Base-by-base conservation (phyloP, 208 protist species). In the Wallacemonas sp. region DNA sequence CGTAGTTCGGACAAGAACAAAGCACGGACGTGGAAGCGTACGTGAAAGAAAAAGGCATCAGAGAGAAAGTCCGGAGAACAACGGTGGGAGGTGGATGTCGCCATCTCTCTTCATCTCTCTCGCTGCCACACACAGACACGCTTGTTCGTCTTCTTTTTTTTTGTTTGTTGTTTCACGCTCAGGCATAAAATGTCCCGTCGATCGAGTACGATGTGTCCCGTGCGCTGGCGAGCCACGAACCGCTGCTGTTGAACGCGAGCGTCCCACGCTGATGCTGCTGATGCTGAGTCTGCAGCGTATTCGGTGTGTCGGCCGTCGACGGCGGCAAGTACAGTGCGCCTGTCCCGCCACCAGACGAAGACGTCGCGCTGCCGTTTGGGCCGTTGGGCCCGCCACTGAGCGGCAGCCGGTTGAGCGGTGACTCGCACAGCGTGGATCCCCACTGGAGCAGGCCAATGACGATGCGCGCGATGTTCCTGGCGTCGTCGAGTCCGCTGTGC, bases 401-500 rank as follows among this genome's bases (percentile, higher is more conserved):
- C 1, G 71, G 72, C 26, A 81, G 36, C 16, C 69, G 65, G 44
- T 76, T 80, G 36, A 95, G 77, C 38, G 89, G 85, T 32, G 84
- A 79, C 19, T 94, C 90, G 56, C 80, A 88, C 38, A 96, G 80
- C 27, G 49, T 87, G 62, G 83, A 90, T 27, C 87, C 87, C 30
- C 79, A 74, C 62, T 91, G 78, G 24, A 96, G 76, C 34, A 96
- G 80, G 2, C 80, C 78, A 66, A 93, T 90, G 16, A 96, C 87
- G 57, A 96, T 96, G n/a, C 43, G 68, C 2, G 90, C 90, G 39
- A 95, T 88, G 65, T 95, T 95, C 38, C 87, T 74, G 27, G 90
- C 84, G 48, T 95, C 90, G 70, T 95, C 87, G 27, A 95, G 58
- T 4, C 90, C 90, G 68, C 87, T 95, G 78, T 95, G 90, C 62